A percentile compares a stretch with the other conserved stretches of the same genome.
Evolutionary conservation across 2,329 filamentous ascomycete genomes (phyloP).

Genomic region (Fusarium hainanense): DNA sequence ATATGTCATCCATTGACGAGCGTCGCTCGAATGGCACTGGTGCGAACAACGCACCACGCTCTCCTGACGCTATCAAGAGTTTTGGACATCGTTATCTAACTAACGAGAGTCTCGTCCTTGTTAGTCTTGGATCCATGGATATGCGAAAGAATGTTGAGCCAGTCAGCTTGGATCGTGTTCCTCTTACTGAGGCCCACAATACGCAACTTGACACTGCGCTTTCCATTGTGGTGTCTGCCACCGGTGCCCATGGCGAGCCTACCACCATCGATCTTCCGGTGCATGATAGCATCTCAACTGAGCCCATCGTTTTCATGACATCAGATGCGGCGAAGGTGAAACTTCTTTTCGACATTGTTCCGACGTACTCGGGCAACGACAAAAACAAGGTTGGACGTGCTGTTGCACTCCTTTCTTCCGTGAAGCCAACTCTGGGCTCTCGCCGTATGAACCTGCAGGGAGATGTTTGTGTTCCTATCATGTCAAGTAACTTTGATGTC

Average conservation of each 20-base stretch:
- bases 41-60: slow-evolving; percentile 59
- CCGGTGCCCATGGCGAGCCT: slow-evolving; percentile 85
- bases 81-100: slow-evolving; percentile 97
- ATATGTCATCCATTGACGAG: slow-evolving; percentile 70
- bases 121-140: slow-evolving; percentile 95
- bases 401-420: slow-evolving; percentile 86
- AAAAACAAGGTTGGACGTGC: slow-evolving; percentile 90
- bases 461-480: slow-evolving; percentile 90
- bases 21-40: slow-evolving; percentile 66
- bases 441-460: slow-evolving; percentile 93
- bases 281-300: slow-evolving; percentile 92
- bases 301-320: slow-evolving; percentile 90
- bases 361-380: slow-evolving; percentile 90
- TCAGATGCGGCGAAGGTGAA: slow-evolving; percentile 83
- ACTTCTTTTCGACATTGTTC: slow-evolving; percentile 92
- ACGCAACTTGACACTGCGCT: slow-evolving; percentile 95
- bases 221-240: slow-evolving; percentile 89
- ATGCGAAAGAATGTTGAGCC: slow-evolving; percentile 83
- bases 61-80: slow-evolving; percentile 85
- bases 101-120: slow-evolving; percentile 87
- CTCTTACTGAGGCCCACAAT: slow-evolving; percentile 85
- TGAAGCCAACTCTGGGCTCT: slow-evolving; percentile 83
- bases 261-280: slow-evolving; percentile 92
- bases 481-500: slow-evolving; percentile 85
- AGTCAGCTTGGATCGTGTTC: slow-evolving; percentile 88